phyloP scores from a whole-genome alignment of 352 stramenopile species.

The Phytopythium mirpurense region DNA sequence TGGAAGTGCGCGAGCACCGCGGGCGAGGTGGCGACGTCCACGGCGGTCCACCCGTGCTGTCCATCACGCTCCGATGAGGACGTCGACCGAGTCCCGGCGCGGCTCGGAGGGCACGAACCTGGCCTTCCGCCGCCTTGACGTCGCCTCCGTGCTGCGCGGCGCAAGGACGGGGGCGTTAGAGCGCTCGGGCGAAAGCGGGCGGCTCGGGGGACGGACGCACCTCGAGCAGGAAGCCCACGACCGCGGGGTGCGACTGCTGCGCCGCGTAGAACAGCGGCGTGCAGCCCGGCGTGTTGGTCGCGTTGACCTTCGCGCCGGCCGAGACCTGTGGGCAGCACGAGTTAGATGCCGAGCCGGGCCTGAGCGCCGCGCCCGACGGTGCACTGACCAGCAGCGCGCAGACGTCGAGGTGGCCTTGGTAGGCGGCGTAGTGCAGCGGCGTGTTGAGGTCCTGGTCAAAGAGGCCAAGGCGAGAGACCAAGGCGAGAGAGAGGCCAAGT shows the following conservation, averaged over 20 bases:
- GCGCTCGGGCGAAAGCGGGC: no score
- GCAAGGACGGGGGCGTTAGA: background rate
- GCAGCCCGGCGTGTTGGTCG: conserved; percentile 43
- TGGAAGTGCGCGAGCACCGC: conserved; percentile 42
- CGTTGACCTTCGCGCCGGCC: conserved; percentile 56
- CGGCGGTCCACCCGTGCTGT: conserved; percentile 51
- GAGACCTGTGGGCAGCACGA: background rate
- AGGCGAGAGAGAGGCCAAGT: no score
- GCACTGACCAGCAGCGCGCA: conserved; percentile 49
- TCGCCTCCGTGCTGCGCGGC: conserved; percentile 44
- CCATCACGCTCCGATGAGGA: no score
- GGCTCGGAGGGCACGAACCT: conserved; percentile 25
- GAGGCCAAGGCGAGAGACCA: background rate
- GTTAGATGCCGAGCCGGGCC: no score
- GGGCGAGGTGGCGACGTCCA: conserved; percentile 50
- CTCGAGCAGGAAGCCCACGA: conserved; percentile 31
- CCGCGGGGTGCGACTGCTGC: conserved; percentile 42
- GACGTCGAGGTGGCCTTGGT: conserved; percentile 42
- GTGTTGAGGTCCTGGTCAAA: conserved; percentile 46
- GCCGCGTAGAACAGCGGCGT: conserved; percentile 67
- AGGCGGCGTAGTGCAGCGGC: conserved; percentile 72
- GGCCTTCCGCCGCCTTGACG: conserved; percentile 35
- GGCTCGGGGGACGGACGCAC: no score
- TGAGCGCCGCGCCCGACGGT: no score
- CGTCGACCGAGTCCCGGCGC: no score